Conservation (phyloP, 768 basidiomycete genomes). For the Tricholoma terreum region DNA sequence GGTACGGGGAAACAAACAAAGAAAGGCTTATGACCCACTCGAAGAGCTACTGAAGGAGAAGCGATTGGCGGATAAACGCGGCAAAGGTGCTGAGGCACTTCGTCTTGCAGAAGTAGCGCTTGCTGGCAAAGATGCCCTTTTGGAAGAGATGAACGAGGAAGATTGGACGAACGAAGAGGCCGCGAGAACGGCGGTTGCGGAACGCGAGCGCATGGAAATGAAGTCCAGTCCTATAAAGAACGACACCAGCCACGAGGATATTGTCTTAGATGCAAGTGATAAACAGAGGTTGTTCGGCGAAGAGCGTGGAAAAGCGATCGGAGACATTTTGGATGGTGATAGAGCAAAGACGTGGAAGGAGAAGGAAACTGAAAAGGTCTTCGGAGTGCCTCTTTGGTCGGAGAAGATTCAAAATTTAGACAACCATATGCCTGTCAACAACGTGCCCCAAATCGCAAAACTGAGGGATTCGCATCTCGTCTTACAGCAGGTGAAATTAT, state of each 20-base stretch:
- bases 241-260: constrained; percentile 18
- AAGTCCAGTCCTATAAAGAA: constrained; percentile 16
- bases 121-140: constrained; percentile 26
- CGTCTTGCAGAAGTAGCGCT: constrained; percentile 44
- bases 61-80: constrained; percentile 32
- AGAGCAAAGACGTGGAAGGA: constrained; percentile 25
- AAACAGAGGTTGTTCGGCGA: constrained; percentile 37
- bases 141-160: constrained; percentile 31
- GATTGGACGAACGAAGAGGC: constrained; percentile 40
- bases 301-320: constrained; percentile 40
- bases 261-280: constrained; percentile 30
- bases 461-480: constrained; percentile 18
- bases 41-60: constrained; percentile 56
- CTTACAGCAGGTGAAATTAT: constrained; percentile 29
- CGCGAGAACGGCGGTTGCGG: constrained; percentile 35
- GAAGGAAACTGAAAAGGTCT: constrained; percentile 20
- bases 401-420: constrained; percentile 6
- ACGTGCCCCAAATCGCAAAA: constrained; percentile 8
- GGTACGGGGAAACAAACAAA: constrained; percentile 7
- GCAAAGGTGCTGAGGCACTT: constrained; percentile 40
- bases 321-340: constrained; percentile 42
- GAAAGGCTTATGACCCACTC: constrained; percentile 44
- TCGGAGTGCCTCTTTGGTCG: constrained; percentile 32
- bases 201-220: constrained; percentile 14
- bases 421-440: constrained; percentile 13